These are phyloP conservation scores for Xylaria scruposa DNA, from an alignment of 495 filamentous ascomycete genomes.

Conservation along the genomic window DNA sequence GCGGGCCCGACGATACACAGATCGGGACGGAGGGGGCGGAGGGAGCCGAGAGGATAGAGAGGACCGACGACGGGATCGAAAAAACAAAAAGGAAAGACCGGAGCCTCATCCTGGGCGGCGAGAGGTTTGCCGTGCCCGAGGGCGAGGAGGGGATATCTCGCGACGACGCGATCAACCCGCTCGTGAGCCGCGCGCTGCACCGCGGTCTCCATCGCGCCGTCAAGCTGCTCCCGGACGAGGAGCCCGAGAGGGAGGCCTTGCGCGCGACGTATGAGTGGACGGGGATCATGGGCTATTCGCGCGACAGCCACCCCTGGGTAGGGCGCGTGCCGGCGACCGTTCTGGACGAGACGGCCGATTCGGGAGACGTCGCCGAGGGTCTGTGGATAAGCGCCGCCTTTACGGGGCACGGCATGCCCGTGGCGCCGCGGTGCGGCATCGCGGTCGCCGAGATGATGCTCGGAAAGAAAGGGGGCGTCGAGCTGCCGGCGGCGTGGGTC, in stretches of 20 bases:
- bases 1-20: constrained; percentile 63
- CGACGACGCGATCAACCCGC: constrained; percentile 57
- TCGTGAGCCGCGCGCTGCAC: constrained; percentile 54
- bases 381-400: constrained; percentile 69
- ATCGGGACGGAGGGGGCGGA: constrained; percentile 63
- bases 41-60: no score
- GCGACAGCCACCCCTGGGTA: constrained; percentile 74
- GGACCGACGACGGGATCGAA: no score
- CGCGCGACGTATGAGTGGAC: constrained; percentile 73
- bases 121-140: constrained; percentile 21
- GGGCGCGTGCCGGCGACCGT: constrained; percentile 58
- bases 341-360: constrained; percentile 34
- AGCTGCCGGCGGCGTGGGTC: constrained; percentile 54
- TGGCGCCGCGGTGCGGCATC: constrained; percentile 71
- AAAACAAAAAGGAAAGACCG: constrained; percentile 33
- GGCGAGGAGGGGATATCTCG: constrained; percentile 37
- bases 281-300: constrained; percentile 80
- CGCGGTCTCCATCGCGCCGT: background rate
- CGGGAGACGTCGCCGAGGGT: background rate
- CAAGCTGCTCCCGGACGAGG: constrained; percentile 16
- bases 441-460: constrained; percentile 70
- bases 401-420: constrained; percentile 84
- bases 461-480: constrained; percentile 39
- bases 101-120: constrained; percentile 24
- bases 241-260: constrained; percentile 48